Evolutionary conservation across 2,329 filamentous ascomycete genomes (phyloP), one percentile per base, ranked within the genome.

Genomic region (Talaromyces sp.): DNA sequence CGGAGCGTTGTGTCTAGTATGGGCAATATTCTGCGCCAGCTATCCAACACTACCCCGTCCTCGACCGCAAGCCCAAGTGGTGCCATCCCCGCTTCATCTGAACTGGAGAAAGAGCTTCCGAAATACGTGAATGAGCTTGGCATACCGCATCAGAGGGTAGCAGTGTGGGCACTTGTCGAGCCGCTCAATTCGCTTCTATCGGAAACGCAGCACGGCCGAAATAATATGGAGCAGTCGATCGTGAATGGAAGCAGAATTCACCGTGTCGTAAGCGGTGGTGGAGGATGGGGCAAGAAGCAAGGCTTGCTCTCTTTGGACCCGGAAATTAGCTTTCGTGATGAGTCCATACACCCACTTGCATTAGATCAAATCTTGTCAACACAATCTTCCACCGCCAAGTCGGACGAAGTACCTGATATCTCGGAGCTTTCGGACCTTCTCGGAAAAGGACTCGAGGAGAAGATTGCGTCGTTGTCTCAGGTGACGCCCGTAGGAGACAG

Each of bases 241-340:
- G 64, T 63, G 5, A 65, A 65, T 19, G 75, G 76, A 15, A 73
- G 73, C 44, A 75, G 72, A 62, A 68, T 78, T 47, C 75, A 78
- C 62, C 75, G 73, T 54, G 75, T 78, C 28, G 72, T 78, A 68
- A 78, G 76, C 36, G 76, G 76, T 17, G 76, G 76, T 39, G 76
- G 76, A 47, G 76, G 76, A 62, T 78, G 76, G 76, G 76, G 76
- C n/a, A 78, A 78, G 65, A 78, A 78, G 63, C 74, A 77, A 58
- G 76, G 76, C 2, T 70, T 78, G 10, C 69, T 78, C 22, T 78
- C 76, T 1, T 62, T 78, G 5, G 76, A 78, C 61, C 76, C 75
- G 10, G 76, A 78, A 61, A 68, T 70, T 44, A 69, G 67, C 52
- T 75, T 76, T 52, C 42, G 63, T 2, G 67, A 65, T 36, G 62